Conservation (phyloP, 169 alveolate species). For the Eimeria acervulina region DNA sequence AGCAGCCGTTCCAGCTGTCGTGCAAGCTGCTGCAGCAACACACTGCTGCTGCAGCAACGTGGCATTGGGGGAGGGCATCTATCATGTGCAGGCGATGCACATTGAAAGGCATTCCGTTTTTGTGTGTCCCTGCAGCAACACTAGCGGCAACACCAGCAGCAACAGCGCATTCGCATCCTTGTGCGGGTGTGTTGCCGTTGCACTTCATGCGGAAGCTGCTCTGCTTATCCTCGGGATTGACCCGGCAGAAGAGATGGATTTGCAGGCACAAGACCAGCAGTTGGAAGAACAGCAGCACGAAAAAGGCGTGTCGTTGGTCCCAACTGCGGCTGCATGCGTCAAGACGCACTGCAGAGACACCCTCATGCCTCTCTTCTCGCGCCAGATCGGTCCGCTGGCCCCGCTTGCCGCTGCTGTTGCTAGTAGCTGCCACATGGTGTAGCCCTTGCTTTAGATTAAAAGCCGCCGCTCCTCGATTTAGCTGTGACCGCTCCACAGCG, state of each 20-base stretch:
- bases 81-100: background rate
- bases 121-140: slow-evolving; percentile 74
- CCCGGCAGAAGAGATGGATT: background rate
- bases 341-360: slow-evolving; percentile 66
- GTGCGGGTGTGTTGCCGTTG: slow-evolving; percentile 78
- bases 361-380: slow-evolving; percentile 47
- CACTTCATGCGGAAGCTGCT: slow-evolving; percentile 74
- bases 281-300: slow-evolving; percentile 21
- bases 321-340: slow-evolving; percentile 52
- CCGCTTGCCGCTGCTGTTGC: slow-evolving; percentile 10
- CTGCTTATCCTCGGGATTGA: slow-evolving; percentile 19
- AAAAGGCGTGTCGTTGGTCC: slow-evolving; percentile 21
- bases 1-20: background rate
- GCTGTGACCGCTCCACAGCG: background rate
- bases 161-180: slow-evolving; percentile 29
- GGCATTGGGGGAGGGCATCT: background rate
- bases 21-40: background rate
- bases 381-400: slow-evolving; percentile 37
- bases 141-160: slow-evolving; percentile 34
- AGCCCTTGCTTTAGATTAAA: background rate
- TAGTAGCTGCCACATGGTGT: background rate
- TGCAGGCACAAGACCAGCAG: background rate
- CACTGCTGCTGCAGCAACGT: background rate
- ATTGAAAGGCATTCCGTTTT: background rate
- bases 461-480: background rate